A percentile compares a stretch with the other conserved stretches of the same genome.
These are phyloP conservation scores for Purpureocillium takamizusanense DNA, from an alignment of 2,329 filamentous ascomycete species.

Conservation along the genomic window DNA sequence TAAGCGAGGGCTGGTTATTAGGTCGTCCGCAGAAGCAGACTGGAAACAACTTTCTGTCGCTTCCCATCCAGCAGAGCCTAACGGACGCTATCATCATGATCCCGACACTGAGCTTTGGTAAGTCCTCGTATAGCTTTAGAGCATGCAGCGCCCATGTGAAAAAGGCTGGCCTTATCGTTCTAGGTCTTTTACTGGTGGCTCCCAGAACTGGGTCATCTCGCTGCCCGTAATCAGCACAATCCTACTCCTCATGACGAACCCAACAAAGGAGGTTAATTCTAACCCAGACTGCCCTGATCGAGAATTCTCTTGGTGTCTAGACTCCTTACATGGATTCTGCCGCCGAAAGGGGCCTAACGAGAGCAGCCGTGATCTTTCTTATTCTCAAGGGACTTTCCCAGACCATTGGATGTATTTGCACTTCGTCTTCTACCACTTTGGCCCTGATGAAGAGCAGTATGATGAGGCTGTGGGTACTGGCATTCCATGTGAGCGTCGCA, in stretches of 20 bases:
- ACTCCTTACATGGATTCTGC: neutral
- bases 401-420: slow-evolving; percentile 1
- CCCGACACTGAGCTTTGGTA: too few relatives aligned
- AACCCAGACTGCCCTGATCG: neutral
- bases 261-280: neutral
- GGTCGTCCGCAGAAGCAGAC: too few relatives aligned
- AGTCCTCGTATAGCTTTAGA: neutral
- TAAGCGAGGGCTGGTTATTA: too few relatives aligned
- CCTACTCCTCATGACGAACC: neutral
- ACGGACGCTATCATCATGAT: too few relatives aligned
- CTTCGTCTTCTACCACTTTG: neutral
- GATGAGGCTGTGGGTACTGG: neutral
- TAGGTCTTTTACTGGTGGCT: neutral
- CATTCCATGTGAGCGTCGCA: neutral
- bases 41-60: too few relatives aligned
- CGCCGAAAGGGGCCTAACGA: neutral
- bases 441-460: neutral
- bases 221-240: neutral
- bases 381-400: neutral
- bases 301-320: neutral
- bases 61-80: too few relatives aligned
- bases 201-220: neutral
- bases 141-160: too few relatives aligned
- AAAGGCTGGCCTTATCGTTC: too few relatives aligned
- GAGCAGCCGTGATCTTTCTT: neutral